Evolutionary conservation across 2,329 filamentous ascomycete genomes (phyloP), one percentile per base, ranked within the genome.

Genomic region (Cladosporium sp.): DNA sequence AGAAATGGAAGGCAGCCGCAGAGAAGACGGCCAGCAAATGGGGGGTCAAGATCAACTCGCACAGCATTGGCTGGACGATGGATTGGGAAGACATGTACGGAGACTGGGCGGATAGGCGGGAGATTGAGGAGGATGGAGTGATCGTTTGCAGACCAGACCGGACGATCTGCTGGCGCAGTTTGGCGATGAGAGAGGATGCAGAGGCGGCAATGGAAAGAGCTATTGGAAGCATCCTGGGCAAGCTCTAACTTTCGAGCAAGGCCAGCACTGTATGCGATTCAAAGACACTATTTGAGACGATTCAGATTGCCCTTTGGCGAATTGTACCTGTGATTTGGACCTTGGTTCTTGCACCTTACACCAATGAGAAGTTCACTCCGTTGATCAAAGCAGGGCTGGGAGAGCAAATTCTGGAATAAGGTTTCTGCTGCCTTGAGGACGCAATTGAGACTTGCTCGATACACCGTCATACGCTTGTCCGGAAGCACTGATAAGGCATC

Each of bases 11-110:
- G 49, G 51, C 57, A 1, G 81, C 81, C 1, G 79, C 77, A 0
- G 52, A 54, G 3, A 61, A 59, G 2, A 72, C 77, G 2, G 57
- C 63, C 0, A 58, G 65, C 14, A 56, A 64, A 7, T 59, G 79
- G 0, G 74, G 72, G 0, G 63, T 84, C 0, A 64, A 70, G 7
- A 70, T 85, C 31, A 71, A 70, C 3, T 71, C 67, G 1, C 74
- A 78, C 54, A 72, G 71, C 2, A 79, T 85, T 56, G 82, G 83
- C 0, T 81, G 74, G 66, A 68, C 72, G 11, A 76, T 79, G 56
- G 80, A 85, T 53, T 85, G 74, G 56, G 77, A 83, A 61, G 83
- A 85, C 61, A 72, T 81, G 0, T 85, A 84, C 63, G 76, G 75
- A 55, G 79, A 83, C 52, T 86, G 82, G 82, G 73, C 70, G 9